These are phyloP conservation scores for Prunus persica DNA, from an alignment of 306 rosid species.

Conservation along the genomic window Prunus_persica_NCBIv2 NC_034013.1:15735501-15736000, in stretches of 20 bases:
- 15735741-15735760: conserved; percentile 60
- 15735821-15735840: conserved; percentile 46
- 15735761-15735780: conserved; percentile 64
- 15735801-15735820: conserved; percentile 69
- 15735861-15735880: conserved; percentile 66
- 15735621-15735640: conserved; percentile 49
- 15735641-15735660: conserved; percentile 61
- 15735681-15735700: conserved; percentile 65
- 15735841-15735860: conserved; percentile 65
- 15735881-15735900: conserved; percentile 76
- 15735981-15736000: conserved; percentile 70
- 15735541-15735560: no score
- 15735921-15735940: conserved; percentile 48
- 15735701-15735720: conserved; percentile 55
- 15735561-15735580: no score
- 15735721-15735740: conserved; percentile 59
- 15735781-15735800: conserved; percentile 76
- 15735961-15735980: conserved; percentile 75
- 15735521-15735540: no score
- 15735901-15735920: conserved; percentile 64
- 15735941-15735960: conserved; percentile 58
- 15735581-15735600: conserved; percentile 46
- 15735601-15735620: conserved; percentile 63
- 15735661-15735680: conserved; percentile 76
- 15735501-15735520: no score